A percentile compares a stretch with the other conserved stretches of the same genome.
Evolutionary conservation across 495 filamentous ascomycete genomes (phyloP).

Genomic region (Annulohypoxylon moriforme): DNA sequence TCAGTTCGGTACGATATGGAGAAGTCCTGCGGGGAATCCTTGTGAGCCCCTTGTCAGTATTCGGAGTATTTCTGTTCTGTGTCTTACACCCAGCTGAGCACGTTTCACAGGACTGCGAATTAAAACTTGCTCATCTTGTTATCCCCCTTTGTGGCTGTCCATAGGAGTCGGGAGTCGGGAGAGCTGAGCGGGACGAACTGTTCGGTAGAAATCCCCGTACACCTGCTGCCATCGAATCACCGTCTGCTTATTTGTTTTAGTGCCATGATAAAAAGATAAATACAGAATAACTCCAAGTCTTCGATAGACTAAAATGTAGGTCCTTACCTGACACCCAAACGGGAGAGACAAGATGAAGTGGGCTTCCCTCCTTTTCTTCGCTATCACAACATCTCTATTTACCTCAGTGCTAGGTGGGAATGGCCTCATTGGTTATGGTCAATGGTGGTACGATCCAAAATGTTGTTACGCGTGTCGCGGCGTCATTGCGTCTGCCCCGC

Average conservation of each 20-base stretch:
- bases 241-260: neutral
- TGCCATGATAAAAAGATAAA: neutral
- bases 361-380: neutral
- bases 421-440: conserved; percentile 17
- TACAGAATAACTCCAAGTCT: neutral
- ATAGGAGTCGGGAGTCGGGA: neutral
- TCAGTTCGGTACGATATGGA: neutral
- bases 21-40: neutral
- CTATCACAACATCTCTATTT: neutral
- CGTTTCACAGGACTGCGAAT: conserved; percentile 4
- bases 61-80: neutral
- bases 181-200: neutral
- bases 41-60: neutral
- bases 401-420: conserved; percentile 1
- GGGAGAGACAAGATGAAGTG: conserved; percentile 4
- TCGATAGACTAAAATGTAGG: neutral
- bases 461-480: conserved; percentile 8
- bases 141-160: neutral
- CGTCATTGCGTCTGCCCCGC: neutral
- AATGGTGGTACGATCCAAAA: conserved; percentile 7
- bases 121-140: conserved; percentile 2
- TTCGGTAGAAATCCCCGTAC: neutral
- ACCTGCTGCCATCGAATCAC: neutral
- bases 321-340: neutral
- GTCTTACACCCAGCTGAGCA: neutral